phyloP scores from a whole-genome alignment of 805 yeast species.

The Monosporozyma yasuniensis region DNA sequence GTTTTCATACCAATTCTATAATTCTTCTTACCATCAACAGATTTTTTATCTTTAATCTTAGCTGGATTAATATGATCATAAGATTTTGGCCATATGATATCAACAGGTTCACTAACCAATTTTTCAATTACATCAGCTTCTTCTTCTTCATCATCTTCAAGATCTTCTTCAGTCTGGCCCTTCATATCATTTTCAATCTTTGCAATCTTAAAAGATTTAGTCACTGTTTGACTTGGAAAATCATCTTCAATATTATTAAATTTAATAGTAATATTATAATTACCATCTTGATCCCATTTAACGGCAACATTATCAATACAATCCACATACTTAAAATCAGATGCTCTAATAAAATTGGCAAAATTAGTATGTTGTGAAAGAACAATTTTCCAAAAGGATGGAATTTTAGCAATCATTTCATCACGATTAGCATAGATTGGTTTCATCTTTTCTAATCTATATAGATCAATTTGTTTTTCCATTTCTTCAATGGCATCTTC shows the following conservation, averaged over 20 bases:
- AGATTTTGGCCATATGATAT: conserved; percentile 61
- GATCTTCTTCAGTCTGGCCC: conserved; percentile 7
- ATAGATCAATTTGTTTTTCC: conserved; percentile 50
- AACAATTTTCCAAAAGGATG: conserved; percentile 82
- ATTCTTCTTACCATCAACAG: conserved; percentile 46
- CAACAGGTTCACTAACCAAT: conserved; percentile 45
- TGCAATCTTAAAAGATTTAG: conserved; percentile 47
- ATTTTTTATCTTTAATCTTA: conserved; percentile 36
- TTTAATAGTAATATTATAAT: conserved; percentile 51
- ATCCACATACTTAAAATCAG: conserved; percentile 72
- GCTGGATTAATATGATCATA: conserved; percentile 49
- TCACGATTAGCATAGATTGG: conserved; percentile 54
- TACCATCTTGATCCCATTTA: conserved; percentile 37
- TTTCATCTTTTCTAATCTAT: conserved; percentile 43
- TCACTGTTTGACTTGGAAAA: conserved; percentile 48
- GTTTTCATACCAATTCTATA: conserved; percentile 71
- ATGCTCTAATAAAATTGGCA: conserved; percentile 65
- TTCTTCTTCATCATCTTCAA: conserved; percentile 24
- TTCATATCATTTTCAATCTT: conserved; percentile 17
- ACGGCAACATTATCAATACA: conserved; percentile 55
- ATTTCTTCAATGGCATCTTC: conserved; percentile 52
- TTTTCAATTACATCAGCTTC: conserved; percentile 46
- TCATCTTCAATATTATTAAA: conserved; percentile 43
- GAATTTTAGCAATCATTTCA: conserved; percentile 42
- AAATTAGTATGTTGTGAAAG: conserved; percentile 78